A percentile compares a stretch with the other conserved stretches of the same genome.
phyloP scores from a whole-genome alignment of 441 rosid species.

The Omphalea diandra region DNA sequence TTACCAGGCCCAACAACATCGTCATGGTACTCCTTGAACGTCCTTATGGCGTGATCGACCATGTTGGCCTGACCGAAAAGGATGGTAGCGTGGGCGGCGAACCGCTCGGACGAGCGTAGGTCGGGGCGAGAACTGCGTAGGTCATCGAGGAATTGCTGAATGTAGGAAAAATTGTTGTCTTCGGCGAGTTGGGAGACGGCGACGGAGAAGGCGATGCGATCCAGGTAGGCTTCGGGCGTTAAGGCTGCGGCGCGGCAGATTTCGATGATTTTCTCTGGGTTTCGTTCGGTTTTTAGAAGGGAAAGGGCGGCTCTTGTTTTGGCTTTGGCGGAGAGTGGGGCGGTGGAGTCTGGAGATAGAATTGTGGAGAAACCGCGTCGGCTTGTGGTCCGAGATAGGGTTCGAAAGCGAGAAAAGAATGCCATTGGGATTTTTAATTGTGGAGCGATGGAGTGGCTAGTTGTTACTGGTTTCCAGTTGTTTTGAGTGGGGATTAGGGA shows the following conservation, averaged over 20 bases:
- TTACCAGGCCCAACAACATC: conserved; percentile 25
- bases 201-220: conserved; percentile 61
- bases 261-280: conserved; percentile 67
- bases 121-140: conserved; percentile 53
- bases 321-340: conserved; percentile 52
- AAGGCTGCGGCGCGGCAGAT: conserved; percentile 75
- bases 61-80: conserved; percentile 77
- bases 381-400: conserved; percentile 23
- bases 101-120: conserved; percentile 49
- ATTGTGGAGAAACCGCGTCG: conserved; percentile 40
- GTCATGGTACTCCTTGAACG: conserved; percentile 51
- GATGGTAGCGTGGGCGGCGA: conserved; percentile 57
- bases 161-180: conserved; percentile 45
- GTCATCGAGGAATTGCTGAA: conserved; percentile 54
- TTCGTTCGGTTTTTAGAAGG: conserved; percentile 58
- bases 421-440: too few species aligned
- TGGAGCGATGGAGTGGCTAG: too few species aligned
- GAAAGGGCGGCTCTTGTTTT: conserved; percentile 68
- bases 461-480: background rate
- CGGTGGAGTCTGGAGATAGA: conserved; percentile 42
- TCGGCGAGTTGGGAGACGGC: conserved; percentile 56
- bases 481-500: background rate
- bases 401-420: conserved; percentile 49
- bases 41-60: conserved; percentile 55
- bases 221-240: conserved; percentile 56